phyloP scores from a whole-genome alignment of 169 alveolate species.

The Eimeria brunetti region DNA sequence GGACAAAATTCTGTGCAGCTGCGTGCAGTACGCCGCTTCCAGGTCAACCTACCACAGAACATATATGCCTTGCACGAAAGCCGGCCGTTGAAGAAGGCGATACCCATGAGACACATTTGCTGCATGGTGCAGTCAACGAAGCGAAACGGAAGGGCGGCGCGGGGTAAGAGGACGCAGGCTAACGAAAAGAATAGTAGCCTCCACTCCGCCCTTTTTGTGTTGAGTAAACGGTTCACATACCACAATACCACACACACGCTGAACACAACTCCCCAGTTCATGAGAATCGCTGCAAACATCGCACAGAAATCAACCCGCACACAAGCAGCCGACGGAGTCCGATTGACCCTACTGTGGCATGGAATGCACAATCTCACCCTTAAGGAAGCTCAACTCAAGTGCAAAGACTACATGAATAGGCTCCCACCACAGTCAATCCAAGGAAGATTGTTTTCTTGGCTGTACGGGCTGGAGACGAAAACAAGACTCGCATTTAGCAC shows the following conservation, averaged over 20 bases:
- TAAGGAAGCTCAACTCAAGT: not conserved
- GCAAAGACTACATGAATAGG: no score
- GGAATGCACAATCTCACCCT: not conserved
- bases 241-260: slow-evolving; percentile 14
- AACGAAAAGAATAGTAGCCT: not conserved
- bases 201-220: not conserved
- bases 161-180: not conserved
- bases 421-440: slow-evolving; percentile 49
- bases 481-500: slow-evolving; percentile 1
- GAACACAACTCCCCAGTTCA: slow-evolving; percentile 32
- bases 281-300: not conserved
- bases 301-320: not conserved
- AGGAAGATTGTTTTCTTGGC: not conserved
- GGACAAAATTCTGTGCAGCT: not conserved
- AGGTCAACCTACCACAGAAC: not conserved
- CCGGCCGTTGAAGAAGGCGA: slow-evolving; percentile 7
- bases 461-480: not conserved
- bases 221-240: not conserved
- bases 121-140: not conserved
- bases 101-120: slow-evolving; percentile 13
- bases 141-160: not conserved
- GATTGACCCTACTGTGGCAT: not conserved
- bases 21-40: not conserved
- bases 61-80: not conserved
- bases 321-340: not conserved